Evolutionary conservation across 768 basidiomycete species (phyloP), one percentile per base, ranked within the genome.

Genomic region (Nidula microcarpa): DNA sequence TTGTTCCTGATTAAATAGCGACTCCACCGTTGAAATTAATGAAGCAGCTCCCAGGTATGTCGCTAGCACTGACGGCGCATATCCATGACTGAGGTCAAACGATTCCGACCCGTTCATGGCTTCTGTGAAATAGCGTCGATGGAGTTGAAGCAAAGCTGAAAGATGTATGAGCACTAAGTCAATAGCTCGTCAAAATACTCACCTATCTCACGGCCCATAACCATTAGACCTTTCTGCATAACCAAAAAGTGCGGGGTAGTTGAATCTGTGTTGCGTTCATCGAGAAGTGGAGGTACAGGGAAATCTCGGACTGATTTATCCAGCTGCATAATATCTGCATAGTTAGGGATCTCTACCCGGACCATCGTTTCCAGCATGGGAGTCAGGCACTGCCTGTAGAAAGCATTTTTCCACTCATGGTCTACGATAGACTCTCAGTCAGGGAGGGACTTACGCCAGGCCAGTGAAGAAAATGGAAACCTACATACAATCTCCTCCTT

Each of bases 11-110:
- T 77, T 69, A 63, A 79, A 84, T 18, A 88, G 67, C 35, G 71
- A 74, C 55, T 82, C 78, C 14, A 87, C 66, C 2, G 80, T 75
- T 57, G 76, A 74, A 33, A 88, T 81, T 49, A 89, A 68, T 37
- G 73, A 81, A 46, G 79, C 76, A 7, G 82, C 79, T 23, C 81
- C 73, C 17, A 81, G 73, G 65, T 84, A 89, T 10, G 84, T 85
- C 9, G 87, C 87, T 4, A 89, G 72, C 10, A 86, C 85, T 1
- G 87, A 89, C 7, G 86, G 85, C 17, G 86, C 84, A 61, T 81
- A 84, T 46, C 72, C 74, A 66, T 87, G 84, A 48, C 73, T 71
- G 47, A 86, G 71, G 54, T 82, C 80, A 60, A 86, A 85, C 0
- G 75, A 63, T 43, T 79, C 75, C 6, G 72, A 68, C 17, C 70